Conservation (phyloP, 2,329 filamentous ascomycete species). For the Cadophora malorum region DNA sequence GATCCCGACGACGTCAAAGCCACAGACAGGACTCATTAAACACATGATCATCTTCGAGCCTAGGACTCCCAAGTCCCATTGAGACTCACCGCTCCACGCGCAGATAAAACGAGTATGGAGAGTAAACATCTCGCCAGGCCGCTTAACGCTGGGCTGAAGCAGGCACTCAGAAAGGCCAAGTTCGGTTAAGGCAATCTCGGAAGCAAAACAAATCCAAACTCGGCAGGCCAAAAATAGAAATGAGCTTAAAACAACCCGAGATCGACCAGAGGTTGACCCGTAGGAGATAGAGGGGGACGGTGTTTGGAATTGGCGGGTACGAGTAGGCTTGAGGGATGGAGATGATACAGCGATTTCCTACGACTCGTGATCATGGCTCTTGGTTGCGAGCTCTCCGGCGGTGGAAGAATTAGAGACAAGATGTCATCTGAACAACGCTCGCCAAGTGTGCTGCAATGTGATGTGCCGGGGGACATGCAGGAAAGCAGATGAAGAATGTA, state of each 20-base stretch:
- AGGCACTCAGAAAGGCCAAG: background rate
- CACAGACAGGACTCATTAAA: background rate
- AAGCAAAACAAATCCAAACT: background rate
- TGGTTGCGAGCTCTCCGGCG: background rate
- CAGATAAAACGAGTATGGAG: too few species aligned
- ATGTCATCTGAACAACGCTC: background rate
- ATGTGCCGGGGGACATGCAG: constrained; percentile 12
- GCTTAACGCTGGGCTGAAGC: constrained; percentile 11
- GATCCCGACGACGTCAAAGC: background rate
- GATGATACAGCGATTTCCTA: background rate
- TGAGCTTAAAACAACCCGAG: constrained; percentile 7
- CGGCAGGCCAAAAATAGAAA: constrained; percentile 8
- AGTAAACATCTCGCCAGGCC: background rate
- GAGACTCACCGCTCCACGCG: background rate
- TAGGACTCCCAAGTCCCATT: background rate
- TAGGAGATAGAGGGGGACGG: background rate
- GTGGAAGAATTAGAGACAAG: background rate
- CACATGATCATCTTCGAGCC: background rate
- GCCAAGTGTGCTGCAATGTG: background rate
- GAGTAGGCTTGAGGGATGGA: too few species aligned
- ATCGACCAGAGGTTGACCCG: background rate
- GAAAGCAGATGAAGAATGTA: background rate
- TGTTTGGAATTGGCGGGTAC: background rate
- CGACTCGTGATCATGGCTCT: background rate
- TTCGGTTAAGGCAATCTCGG: background rate